phyloP scores from a whole-genome alignment of 805 yeast species.

The Teunomyces stri region DNA sequence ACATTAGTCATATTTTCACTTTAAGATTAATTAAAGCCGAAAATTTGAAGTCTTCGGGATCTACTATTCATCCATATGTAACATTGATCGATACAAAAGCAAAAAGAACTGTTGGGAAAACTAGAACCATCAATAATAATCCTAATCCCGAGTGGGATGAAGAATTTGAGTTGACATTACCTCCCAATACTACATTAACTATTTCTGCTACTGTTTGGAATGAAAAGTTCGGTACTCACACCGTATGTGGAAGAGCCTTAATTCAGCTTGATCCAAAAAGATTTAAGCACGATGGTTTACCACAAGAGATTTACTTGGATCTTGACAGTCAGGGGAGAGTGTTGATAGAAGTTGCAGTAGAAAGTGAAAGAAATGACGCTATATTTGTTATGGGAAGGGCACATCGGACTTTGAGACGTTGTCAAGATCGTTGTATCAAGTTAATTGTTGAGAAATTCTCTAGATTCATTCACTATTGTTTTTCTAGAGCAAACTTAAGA shows the following conservation, averaged over 20 bases:
- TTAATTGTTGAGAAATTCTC: slow-evolving; percentile 73
- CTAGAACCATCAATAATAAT: slow-evolving; percentile 60
- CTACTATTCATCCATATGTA: slow-evolving; percentile 53
- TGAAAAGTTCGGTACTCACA: slow-evolving; percentile 53
- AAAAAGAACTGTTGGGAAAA: slow-evolving; percentile 60
- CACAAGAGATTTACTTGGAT: slow-evolving; percentile 57
- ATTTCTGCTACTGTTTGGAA: slow-evolving; percentile 71
- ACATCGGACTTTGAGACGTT: slow-evolving; percentile 59
- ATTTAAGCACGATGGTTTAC: slow-evolving; percentile 65
- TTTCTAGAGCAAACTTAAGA: slow-evolving; percentile 58
- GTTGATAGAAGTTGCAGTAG: slow-evolving; percentile 66
- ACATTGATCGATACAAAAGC: slow-evolving; percentile 57
- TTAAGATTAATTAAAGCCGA: slow-evolving; percentile 64
- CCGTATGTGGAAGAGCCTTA: slow-evolving; percentile 63
- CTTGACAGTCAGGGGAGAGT: slow-evolving; percentile 69
- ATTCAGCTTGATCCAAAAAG: slow-evolving; percentile 60
- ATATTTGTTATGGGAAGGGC: slow-evolving; percentile 78
- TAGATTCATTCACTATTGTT: slow-evolving; percentile 53
- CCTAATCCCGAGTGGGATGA: slow-evolving; percentile 85
- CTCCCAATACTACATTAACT: slow-evolving; percentile 42
- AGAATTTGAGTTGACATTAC: slow-evolving; percentile 60
- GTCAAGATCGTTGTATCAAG: slow-evolving; percentile 65
- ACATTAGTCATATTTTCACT: slow-evolving; percentile 56
- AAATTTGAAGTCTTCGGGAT: slow-evolving; percentile 43
- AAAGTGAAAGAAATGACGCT: slow-evolving; percentile 77